A percentile compares a stretch with the other conserved stretches of the same genome.
These are phyloP conservation scores for Paramarasmius palmivorus DNA, from an alignment of 1,284 basidiomycete species.

Conservation along the genomic window DNA sequence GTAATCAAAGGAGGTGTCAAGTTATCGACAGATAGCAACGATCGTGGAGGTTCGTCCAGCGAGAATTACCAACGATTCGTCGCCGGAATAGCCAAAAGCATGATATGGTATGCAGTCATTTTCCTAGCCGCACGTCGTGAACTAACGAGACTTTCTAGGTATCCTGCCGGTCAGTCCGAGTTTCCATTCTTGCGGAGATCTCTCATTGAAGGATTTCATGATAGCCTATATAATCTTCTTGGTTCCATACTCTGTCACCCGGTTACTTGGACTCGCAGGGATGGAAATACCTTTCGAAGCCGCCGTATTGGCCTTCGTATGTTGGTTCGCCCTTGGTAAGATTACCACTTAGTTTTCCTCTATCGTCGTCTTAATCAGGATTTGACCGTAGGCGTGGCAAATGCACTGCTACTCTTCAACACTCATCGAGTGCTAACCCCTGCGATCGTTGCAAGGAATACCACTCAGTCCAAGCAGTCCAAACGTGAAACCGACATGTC, in stretches of 20 bases:
- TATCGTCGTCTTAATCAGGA: constrained; percentile 2
- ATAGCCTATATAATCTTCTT: constrained; percentile 61
- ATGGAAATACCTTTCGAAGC: constrained; percentile 43
- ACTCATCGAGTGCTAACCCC: constrained; percentile 65
- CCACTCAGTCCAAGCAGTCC: constrained; percentile 1
- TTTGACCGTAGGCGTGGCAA: constrained; percentile 51
- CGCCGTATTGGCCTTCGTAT: constrained; percentile 51
- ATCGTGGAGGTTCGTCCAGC: constrained; percentile 35
- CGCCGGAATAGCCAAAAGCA: constrained; percentile 55
- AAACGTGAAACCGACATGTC: constrained; percentile 13
- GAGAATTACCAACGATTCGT: constrained; percentile 63
- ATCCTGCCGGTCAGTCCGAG: constrained; percentile 52
- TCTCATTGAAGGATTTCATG: constrained; percentile 7
- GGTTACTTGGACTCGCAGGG: constrained; percentile 50
- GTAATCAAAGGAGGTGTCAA: constrained; percentile 44
- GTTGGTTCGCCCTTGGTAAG: constrained; percentile 58
- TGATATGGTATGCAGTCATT: constrained; percentile 63
- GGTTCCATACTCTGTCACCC: constrained; percentile 57
- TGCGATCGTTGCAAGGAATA: constrained; percentile 36
- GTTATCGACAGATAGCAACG: constrained; percentile 46
- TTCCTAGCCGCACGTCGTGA: constrained; percentile 1
- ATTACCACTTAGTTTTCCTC: constrained; percentile 10
- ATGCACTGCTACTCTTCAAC: constrained; percentile 65
- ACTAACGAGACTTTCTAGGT: constrained; percentile 39
- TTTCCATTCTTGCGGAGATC: not conserved